Percentiles rank a stretch among this genome's conserved stretches.
Evolutionary conservation across 345 rosid genomes (phyloP).

Genomic region (Hibiscus trionum): DNA sequence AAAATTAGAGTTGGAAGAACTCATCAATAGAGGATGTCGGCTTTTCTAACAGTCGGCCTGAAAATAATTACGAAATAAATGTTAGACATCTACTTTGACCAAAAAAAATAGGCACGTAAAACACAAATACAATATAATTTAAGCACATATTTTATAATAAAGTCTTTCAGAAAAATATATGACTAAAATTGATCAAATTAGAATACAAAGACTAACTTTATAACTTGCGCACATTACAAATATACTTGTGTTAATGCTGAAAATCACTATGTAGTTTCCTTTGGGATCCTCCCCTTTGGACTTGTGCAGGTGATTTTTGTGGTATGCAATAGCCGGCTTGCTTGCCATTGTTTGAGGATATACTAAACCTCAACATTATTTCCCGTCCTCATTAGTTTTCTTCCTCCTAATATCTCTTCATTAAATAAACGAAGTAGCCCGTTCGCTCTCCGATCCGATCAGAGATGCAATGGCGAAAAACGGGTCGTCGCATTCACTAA

Average conservation of each 20-base stretch:
- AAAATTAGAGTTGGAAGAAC: too few relatives aligned
- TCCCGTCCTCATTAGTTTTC: neutral
- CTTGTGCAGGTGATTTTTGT: neutral
- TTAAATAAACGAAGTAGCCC: neutral
- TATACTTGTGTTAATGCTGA: neutral
- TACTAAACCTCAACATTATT: neutral
- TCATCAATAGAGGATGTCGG: too few relatives aligned
- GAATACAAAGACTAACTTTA: neutral
- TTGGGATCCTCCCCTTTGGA: neutral
- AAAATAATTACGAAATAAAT: too few relatives aligned
- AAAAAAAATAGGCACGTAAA: too few relatives aligned
- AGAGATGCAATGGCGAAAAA: constrained; percentile 17
- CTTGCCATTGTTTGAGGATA: neutral
- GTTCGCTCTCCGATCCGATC: too few relatives aligned
- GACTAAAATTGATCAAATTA: too few relatives aligned
- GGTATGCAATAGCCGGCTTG: neutral
- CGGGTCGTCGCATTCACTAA: constrained; percentile 35
- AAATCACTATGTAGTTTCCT: neutral
- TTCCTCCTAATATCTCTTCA: neutral
- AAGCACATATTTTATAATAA: too few relatives aligned
- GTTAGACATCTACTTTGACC: too few relatives aligned
- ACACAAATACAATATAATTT: too few relatives aligned
- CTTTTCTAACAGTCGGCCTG: too few relatives aligned
- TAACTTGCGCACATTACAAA: neutral
- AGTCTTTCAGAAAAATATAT: too few relatives aligned